phyloP scores from a whole-genome alignment of 495 filamentous ascomycete species.

The Cudoniella acicularis region DNA sequence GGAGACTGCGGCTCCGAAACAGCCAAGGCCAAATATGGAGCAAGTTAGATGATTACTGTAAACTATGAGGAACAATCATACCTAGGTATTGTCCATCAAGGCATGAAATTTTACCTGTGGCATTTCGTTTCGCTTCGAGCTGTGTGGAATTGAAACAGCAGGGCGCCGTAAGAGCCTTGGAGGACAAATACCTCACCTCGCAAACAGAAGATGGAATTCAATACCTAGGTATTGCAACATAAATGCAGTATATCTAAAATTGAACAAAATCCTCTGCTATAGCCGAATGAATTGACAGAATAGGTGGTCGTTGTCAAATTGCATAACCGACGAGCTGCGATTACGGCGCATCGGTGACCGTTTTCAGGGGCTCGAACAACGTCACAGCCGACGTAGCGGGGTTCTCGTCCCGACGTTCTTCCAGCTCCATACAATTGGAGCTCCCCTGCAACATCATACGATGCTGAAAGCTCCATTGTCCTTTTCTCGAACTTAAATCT shows the following conservation, averaged over 20 bases:
- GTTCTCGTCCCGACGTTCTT: conserved; percentile 2
- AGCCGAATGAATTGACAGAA: too few species aligned
- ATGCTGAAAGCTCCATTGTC: neutral
- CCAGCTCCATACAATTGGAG: conserved; percentile 3
- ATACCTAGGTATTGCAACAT: too few species aligned
- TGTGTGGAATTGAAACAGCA: too few species aligned
- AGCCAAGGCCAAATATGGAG: conserved; percentile 6
- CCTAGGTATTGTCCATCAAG: too few species aligned
- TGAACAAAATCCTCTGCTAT: too few species aligned
- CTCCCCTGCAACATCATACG: conserved; percentile 7
- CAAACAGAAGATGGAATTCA: too few species aligned
- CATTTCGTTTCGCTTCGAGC: too few species aligned
- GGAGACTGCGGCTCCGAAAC: conserved; percentile 45
- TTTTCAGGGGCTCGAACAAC: neutral
- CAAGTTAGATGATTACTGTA: neutral
- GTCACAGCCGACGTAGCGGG: conserved; percentile 6
- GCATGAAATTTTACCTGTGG: too few species aligned
- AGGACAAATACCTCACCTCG: too few species aligned
- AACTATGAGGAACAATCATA: neutral
- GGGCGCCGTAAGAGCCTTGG: too few species aligned
- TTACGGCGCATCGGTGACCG: neutral
- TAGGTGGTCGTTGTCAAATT: too few species aligned
- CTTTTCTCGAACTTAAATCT: neutral
- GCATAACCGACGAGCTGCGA: conserved; percentile 16
- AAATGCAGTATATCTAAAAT: too few species aligned